phyloP scores from a whole-genome alignment of 2,329 filamentous ascomycete genomes.

The Botrytis hyacinthi region DNA sequence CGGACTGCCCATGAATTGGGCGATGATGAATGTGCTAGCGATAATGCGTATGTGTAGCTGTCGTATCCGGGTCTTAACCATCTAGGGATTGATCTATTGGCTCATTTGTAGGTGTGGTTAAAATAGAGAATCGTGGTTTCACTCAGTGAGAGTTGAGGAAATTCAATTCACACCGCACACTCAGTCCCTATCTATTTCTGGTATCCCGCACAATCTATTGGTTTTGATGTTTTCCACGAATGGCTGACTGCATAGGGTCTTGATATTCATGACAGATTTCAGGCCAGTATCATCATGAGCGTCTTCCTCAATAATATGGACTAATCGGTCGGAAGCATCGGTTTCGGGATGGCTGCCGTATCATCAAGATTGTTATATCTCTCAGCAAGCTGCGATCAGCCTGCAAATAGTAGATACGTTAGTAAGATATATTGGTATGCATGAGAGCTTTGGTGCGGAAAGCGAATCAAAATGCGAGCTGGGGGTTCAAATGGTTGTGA shows the following conservation, averaged over 20 bases:
- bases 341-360: background rate
- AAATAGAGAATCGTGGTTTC: background rate
- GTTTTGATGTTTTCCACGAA: background rate
- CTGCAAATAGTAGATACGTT: background rate
- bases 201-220: background rate
- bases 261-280: background rate
- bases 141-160: background rate
- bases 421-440: background rate
- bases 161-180: background rate
- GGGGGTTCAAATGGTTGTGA: background rate
- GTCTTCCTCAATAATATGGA: background rate
- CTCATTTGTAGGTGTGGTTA: background rate
- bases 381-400: background rate
- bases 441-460: background rate
- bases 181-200: background rate
- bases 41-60: background rate
- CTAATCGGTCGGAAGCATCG: fast-evolving
- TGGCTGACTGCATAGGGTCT: background rate
- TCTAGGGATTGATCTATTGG: background rate
- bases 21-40: background rate
- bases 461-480: background rate
- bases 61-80: no score
- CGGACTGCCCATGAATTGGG: background rate
- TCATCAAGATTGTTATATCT: background rate
- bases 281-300: background rate